These are phyloP conservation scores for Agaricales sp. DNA, from an alignment of 1,284 basidiomycete genomes.

Conservation along the genomic window DNA sequence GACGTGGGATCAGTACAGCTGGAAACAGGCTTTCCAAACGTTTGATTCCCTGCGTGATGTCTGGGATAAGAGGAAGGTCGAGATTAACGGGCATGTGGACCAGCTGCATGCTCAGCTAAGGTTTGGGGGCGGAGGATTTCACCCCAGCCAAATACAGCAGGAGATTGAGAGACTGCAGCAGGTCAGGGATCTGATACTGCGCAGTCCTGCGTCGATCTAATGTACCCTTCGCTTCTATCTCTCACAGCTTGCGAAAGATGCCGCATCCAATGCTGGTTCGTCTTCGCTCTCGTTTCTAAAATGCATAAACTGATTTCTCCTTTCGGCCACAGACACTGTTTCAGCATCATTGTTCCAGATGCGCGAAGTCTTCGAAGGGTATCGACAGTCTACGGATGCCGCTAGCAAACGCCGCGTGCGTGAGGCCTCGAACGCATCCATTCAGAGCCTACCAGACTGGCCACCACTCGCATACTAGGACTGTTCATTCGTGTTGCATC, in stretches of 20 bases:
- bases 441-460: neutral
- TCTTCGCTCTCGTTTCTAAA: neutral
- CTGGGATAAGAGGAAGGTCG: constrained; percentile 39
- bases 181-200: too few species aligned
- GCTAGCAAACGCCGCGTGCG: neutral
- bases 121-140: constrained; percentile 24
- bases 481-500: too few species aligned
- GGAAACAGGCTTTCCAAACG: constrained; percentile 43
- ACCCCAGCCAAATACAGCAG: too few species aligned
- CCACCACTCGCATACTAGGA: neutral
- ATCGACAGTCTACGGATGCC: neutral
- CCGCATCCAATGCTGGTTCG: neutral
- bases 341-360: constrained; percentile 3
- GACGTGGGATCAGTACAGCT: constrained; percentile 44
- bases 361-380: neutral
- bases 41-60: constrained; percentile 43
- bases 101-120: constrained; percentile 33
- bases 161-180: neutral
- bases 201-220: too few species aligned
- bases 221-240: too few species aligned
- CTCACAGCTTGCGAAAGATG: too few species aligned
- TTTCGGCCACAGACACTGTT: constrained; percentile 11
- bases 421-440: neutral
- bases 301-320: constrained; percentile 17
- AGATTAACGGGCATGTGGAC: constrained; percentile 28